Conservation (phyloP, 441 rosid species). For the Brassica balearica region DNA sequence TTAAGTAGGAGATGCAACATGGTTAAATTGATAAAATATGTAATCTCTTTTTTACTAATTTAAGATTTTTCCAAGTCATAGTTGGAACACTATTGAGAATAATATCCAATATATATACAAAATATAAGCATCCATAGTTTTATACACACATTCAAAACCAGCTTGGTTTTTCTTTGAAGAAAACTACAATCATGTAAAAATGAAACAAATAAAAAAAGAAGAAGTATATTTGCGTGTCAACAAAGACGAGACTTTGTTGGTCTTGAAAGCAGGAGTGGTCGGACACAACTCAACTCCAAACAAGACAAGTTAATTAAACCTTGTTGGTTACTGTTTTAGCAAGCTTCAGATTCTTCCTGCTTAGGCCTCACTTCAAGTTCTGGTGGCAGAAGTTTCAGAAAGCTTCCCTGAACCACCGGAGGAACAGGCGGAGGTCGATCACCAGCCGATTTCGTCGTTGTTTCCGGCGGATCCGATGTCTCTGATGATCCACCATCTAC, state of each 20-base stretch:
- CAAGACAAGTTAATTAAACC: neutral
- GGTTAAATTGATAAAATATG: neutral
- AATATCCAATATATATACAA: conserved; percentile 15
- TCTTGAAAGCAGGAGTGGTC: conserved; percentile 17
- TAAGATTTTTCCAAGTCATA: neutral
- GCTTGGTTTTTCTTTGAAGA: neutral
- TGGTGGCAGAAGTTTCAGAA: conserved; percentile 60
- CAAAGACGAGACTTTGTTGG: neutral
- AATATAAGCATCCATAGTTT: conserved; percentile 11
- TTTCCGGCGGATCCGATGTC: conserved; percentile 57
- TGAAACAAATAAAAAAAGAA: neutral
- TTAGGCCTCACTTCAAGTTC: conserved; percentile 55
- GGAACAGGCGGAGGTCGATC: conserved; percentile 50
- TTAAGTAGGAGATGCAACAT: neutral
- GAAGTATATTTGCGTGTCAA: conserved; percentile 1
- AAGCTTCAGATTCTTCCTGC: conserved; percentile 46
- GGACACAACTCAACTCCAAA: conserved; percentile 36
- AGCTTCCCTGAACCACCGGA: conserved; percentile 60
- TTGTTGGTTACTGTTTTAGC: conserved; percentile 14
- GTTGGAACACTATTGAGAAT: neutral
- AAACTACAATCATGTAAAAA: conserved; percentile 3
- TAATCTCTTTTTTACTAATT: neutral
- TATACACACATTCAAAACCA: neutral
- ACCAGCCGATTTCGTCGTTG: conserved; percentile 45
- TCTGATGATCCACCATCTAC: conserved; percentile 51